Conservation (phyloP, 441 rosid genomes). For the Syzygium malaccense region DNA sequence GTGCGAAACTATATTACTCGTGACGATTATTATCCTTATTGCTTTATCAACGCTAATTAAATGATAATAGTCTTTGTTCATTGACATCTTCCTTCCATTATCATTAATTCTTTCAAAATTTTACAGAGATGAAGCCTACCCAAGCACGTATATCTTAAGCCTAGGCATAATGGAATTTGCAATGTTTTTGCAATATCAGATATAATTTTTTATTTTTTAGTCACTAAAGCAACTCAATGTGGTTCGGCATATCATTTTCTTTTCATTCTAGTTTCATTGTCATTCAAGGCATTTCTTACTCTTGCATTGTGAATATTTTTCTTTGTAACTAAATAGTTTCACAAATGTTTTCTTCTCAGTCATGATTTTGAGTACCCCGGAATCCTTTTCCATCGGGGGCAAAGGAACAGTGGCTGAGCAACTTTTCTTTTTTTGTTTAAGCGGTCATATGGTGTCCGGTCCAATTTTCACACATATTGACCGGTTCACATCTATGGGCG, state of each 20-base stretch:
- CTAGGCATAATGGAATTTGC: neutral
- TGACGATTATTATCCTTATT: neutral
- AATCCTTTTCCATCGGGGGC: neutral
- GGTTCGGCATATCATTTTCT: neutral
- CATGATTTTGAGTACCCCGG: neutral
- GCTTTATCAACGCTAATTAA: neutral
- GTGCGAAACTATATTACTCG: neutral
- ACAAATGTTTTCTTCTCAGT: neutral
- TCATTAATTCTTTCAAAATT: neutral
- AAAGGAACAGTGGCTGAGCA: neutral
- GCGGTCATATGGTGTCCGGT: fast-evolving
- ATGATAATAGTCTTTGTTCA: neutral
- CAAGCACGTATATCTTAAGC: neutral
- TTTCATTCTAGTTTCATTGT: neutral
- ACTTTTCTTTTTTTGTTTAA: neutral
- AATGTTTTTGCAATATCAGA: neutral
- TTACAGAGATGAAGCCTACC: neutral
- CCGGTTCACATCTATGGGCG: fast-evolving
- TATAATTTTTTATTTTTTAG: neutral
- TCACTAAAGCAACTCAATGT: neutral
- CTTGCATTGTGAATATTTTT: neutral
- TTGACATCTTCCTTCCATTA: neutral
- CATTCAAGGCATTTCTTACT: neutral
- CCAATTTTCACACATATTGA: fast-evolving
- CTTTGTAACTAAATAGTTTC: neutral